Evolutionary conservation across 1,284 basidiomycete genomes (phyloP), one percentile per base, ranked within the genome.

Genomic region (Trametes versicolor): DNA sequence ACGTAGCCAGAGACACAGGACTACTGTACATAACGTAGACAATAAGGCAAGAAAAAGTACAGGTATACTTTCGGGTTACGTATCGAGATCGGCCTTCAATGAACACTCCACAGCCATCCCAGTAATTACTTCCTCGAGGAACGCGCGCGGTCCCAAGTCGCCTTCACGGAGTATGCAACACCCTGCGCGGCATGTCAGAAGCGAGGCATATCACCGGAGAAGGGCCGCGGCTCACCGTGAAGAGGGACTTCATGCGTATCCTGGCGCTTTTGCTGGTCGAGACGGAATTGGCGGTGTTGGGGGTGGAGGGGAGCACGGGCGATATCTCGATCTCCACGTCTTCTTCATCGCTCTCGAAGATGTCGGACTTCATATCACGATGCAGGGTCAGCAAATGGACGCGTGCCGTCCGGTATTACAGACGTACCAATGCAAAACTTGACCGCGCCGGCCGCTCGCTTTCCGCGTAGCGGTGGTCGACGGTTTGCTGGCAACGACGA

Each of bases 281-380:
- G 65, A 89, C 56, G 78, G 83, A 49, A 58, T 60, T 62, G 51
- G 58, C 58, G 56, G 65, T 67, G 37, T 60, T 59, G n/a, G 68
- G 65, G 21, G 68, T 58, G 19, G 68, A 62, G 21, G 68, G 68
- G 56, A 87, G 80, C 12, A 82, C 75, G 4, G 89, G 85, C 36
- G 83, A 83, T 54, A 91, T 74, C 74, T 91, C 89, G 58, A 91
- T 81, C 70, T 90, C 87, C 15, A 83, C 77, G 25, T 58, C 68
- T 23, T 69, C 67, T 21, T 77, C 80, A 1, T 80, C 77, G 0
- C 67, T 62, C 57, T 75, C 73, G 21, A 68, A 73, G 48, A 75
- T 73, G 48, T 73, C 71, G 17, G 71, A 71, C 72, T 75, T 47
- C 29, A 39, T 10, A 36, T 55, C 27, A 47, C 15, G 4, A 39